Conservation (phyloP, 805 yeast species). For the Ogataea chonburiensis region DNA sequence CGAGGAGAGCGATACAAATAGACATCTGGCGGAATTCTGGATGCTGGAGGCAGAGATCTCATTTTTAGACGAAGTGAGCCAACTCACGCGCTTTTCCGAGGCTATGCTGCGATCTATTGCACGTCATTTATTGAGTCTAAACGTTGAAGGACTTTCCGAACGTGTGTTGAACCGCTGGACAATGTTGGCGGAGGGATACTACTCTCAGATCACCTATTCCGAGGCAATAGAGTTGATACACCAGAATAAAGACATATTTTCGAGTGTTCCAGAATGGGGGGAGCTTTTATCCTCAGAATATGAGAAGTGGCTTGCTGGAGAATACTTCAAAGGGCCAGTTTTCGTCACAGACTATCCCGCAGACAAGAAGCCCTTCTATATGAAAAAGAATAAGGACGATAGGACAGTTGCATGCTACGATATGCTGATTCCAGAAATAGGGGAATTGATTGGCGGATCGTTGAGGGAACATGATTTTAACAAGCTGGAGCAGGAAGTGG, state of each 20-base stretch:
- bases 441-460: slow-evolving; percentile 94
- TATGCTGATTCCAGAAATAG: slow-evolving; percentile 83
- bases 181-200: slow-evolving; percentile 43
- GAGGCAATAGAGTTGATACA: slow-evolving; percentile 65
- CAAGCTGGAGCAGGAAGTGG: slow-evolving; percentile 48
- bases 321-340: slow-evolving; percentile 66
- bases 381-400: slow-evolving; percentile 54
- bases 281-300: slow-evolving; percentile 77
- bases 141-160: slow-evolving; percentile 18
- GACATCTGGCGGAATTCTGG: slow-evolving; percentile 96
- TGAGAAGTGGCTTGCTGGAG: slow-evolving; percentile 86
- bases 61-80: slow-evolving; percentile 55
- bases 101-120: slow-evolving; percentile 60
- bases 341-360: slow-evolving; percentile 88
- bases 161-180: slow-evolving; percentile 59
- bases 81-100: slow-evolving; percentile 67
- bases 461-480: slow-evolving; percentile 72
- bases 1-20: slow-evolving; percentile 83
- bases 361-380: slow-evolving; percentile 83
- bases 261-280: slow-evolving; percentile 61
- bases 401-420: slow-evolving; percentile 88
- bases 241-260: slow-evolving; percentile 36
- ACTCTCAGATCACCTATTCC: slow-evolving; percentile 73
- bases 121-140: slow-evolving; percentile 28
- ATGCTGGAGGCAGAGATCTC: slow-evolving; percentile 93